Evolutionary conservation across 345 rosid genomes (phyloP), one percentile per base, ranked within the genome.

Genomic region (Ceriops tagal): DNA sequence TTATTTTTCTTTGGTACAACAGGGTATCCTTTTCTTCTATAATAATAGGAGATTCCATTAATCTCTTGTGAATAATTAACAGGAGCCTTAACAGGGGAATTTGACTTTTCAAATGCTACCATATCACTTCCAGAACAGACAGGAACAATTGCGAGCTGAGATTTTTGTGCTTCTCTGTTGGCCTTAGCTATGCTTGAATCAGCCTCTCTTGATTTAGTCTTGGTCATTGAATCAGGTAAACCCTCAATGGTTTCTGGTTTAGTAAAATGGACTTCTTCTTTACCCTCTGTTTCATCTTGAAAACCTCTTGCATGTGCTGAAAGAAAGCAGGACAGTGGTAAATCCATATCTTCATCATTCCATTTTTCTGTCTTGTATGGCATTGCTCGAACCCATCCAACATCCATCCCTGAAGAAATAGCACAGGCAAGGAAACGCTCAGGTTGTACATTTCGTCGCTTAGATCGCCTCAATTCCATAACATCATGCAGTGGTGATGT

Each of bases 391-490:
- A 81, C 81, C 83, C 84, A 83, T 64, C 82, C 78, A 62, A 65
- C 64, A 43, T 85, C 79, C 19, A 77, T 63, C 51, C 79, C 83
- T 46, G 76, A 66, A 35, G 79, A 53, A 65, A 62, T 15, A 34
- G 85, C 91, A 57, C 84, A 71, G 31, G 76, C 84, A 15, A 70
- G 58, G 73, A 81, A 88, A 62, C 92, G 89, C 1, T 93, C 96
- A 8, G 97, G 98, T 61, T 75, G 83, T 18, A 80, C 70, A 47
- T 80, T 78, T 79, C 91, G 78, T 70, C 93, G 87, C 77, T 85
- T 89, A 58, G 97, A 91, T 39, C 96, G 83, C 57, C 98, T 80
- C 75, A 93, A 62, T 68, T 78, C 82, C 73, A 74, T 61, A 62
- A 79, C 83, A 66, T 82, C 82, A 37, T 83, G 81, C 13, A 62